Percentiles rank a stretch among this genome's conserved stretches.
Conservation (phyloP, 2,329 filamentous ascomycete species). For the Phoma sp. region DNA sequence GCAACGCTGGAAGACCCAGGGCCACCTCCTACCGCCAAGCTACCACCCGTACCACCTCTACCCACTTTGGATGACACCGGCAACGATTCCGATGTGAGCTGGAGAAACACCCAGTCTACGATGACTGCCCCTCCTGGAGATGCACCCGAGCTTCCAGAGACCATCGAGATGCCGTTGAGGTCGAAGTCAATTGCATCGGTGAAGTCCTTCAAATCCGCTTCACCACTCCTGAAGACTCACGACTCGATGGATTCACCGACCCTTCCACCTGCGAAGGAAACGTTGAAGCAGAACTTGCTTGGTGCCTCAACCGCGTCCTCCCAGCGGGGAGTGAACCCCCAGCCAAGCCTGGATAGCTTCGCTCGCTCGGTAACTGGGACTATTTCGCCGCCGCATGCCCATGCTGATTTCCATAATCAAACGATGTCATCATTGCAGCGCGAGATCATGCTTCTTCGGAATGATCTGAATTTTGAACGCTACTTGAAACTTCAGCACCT, state of each 20-base stretch:
- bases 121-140: constrained; percentile 47
- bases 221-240: constrained; percentile 52
- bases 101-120: constrained; percentile 64
- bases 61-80: constrained; percentile 42
- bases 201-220: constrained; percentile 55
- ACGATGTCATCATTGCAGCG: constrained; percentile 65
- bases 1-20: constrained; percentile 54
- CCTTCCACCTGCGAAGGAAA: constrained; percentile 58
- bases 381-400: constrained; percentile 34
- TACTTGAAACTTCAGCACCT: constrained; percentile 86
- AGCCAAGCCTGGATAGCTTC: constrained; percentile 45
- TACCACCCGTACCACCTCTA: constrained; percentile 58
- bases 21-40: constrained; percentile 55
- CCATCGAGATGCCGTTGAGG: constrained; percentile 30
- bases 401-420: constrained; percentile 42
- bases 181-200: constrained; percentile 38
- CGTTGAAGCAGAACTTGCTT: constrained; percentile 33
- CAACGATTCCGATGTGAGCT: constrained; percentile 53
- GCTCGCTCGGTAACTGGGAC: constrained; percentile 35
- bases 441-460: constrained; percentile 77
- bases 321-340: constrained; percentile 28
- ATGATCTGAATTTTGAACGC: constrained; percentile 82
- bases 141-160: constrained; percentile 29
- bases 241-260: constrained; percentile 68
- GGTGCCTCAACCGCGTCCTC: constrained; percentile 22